Evolutionary conservation across 768 basidiomycete genomes (phyloP).

Genomic region (Podaxis carcinomalis): DNA sequence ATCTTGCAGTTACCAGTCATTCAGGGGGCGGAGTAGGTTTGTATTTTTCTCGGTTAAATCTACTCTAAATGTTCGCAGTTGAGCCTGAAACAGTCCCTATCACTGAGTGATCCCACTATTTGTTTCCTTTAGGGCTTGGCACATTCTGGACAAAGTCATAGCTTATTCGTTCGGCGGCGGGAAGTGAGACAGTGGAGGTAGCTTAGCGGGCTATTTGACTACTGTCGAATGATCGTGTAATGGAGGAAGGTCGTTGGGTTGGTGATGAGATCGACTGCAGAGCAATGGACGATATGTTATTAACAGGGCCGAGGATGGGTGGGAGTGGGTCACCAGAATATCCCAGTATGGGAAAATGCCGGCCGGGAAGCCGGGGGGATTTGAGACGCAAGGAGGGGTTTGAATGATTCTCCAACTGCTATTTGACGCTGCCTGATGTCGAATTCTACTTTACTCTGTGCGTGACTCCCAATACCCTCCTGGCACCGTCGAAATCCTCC

Average conservation of each 20-base stretch:
- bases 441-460: not conserved
- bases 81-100: too few species aligned
- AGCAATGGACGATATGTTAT: not conserved
- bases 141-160: too few species aligned
- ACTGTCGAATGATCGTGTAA: too few species aligned
- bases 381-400: not conserved
- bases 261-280: not conserved
- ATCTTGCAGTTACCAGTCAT: too few species aligned
- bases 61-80: too few species aligned
- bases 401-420: not conserved
- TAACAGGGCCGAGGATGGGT: not conserved
- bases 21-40: too few species aligned
- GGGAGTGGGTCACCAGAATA: not conserved
- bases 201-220: too few species aligned
- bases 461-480: conserved; percentile 9
- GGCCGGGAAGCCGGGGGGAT: not conserved
- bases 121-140: too few species aligned
- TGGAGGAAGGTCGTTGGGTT: not conserved
- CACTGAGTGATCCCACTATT: too few species aligned
- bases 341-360: not conserved
- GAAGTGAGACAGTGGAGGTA: too few species aligned
- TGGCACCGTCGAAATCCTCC: conserved; percentile 5
- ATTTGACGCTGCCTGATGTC: conserved; percentile 12
- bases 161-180: too few species aligned
- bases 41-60: too few species aligned